Conservation (phyloP, 352 stramenopile species). For the Globisporangium mamillatum region DNA sequence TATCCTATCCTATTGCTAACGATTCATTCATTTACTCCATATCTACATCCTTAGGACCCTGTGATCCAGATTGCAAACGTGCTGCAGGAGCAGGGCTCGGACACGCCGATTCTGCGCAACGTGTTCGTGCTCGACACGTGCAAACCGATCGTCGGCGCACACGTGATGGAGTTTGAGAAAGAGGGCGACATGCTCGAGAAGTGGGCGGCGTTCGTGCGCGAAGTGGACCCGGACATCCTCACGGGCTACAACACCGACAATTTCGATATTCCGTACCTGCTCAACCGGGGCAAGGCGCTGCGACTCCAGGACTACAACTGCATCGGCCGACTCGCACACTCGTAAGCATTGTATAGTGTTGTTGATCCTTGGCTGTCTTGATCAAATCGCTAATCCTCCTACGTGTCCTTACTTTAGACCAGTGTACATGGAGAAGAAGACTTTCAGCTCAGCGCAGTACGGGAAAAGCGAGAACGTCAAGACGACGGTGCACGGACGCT, state of each 20-base stretch:
- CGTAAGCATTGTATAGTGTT: conserved; percentile 35
- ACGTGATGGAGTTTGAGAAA: conserved; percentile 96
- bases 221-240: conserved; percentile 97
- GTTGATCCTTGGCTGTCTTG: not conserved
- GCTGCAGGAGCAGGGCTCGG: conserved; percentile 87
- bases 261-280: conserved; percentile 99
- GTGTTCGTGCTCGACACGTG: conserved; percentile 98
- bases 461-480: conserved; percentile 98
- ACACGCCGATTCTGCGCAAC: conserved; percentile 84
- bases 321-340: conserved; percentile 89
- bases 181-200: conserved; percentile 97
- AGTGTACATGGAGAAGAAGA: conserved; percentile 96
- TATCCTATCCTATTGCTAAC: not conserved
- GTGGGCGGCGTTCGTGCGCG: conserved; percentile 95
- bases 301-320: conserved; percentile 69
- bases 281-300: conserved; percentile 96
- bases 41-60: conserved; percentile 82
- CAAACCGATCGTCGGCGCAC: conserved; percentile 97
- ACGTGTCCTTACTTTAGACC: conserved; percentile 19
- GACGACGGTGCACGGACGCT: conserved; percentile 96
- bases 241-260: conserved; percentile 99
- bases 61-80: conserved; percentile 99
- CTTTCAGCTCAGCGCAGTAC: conserved; percentile 97
- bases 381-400: not conserved
- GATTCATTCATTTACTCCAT: not conserved